Evolutionary conservation across 129 eudicot species (phyloP), one percentile per base, ranked within the genome.

Genomic region (Arctium minus): DNA sequence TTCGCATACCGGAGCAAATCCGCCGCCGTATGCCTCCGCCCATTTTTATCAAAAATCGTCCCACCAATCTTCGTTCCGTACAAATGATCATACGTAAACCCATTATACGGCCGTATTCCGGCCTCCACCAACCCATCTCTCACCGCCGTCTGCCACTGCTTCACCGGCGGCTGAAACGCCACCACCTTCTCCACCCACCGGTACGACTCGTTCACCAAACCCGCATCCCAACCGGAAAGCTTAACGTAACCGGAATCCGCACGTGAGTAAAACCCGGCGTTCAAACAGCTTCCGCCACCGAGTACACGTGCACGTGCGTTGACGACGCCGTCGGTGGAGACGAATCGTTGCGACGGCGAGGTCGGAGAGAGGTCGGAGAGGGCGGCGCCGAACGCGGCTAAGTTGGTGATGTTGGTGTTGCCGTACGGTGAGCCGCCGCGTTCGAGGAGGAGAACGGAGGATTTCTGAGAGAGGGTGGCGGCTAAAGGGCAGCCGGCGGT

Each of bases 341-440:
- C 88, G 82, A 95, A 95, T 5, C 97, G 92, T 42, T 95, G 98
- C 10, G 98, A 83, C 12, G 98, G 98, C 67, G 98, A 95, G 15
- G 92, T 4, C 0, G 86, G 90, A 12, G 92, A 88, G 62, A 84
- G 93, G 86, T 95, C 98, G n/a, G 93, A 88, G 22, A 92, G 89
- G 72, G 97, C 87, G 11, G 77, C 75, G 0, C 98, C 98, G 70
- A 93, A 96, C 44, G 93, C 85, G 11, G 90, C 64, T 18, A 96
- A 73, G 35, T 87, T 56, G 33, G 99, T 95, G 48, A 95, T 93
- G 90, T 96, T 93, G 46, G 91, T 75, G 85, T 91, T 90, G 12
- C 91, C 90, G 84, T 96, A 96, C 27, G 99, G 99, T 0, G 97
- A 90, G 76, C 92, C 99, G 30, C 99, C 99, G 0, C 99, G 97